These are phyloP conservation scores for Tuctoria greenei DNA, from an alignment of 176 grass and related monocot genomes.

Conservation along the genomic window DNA sequence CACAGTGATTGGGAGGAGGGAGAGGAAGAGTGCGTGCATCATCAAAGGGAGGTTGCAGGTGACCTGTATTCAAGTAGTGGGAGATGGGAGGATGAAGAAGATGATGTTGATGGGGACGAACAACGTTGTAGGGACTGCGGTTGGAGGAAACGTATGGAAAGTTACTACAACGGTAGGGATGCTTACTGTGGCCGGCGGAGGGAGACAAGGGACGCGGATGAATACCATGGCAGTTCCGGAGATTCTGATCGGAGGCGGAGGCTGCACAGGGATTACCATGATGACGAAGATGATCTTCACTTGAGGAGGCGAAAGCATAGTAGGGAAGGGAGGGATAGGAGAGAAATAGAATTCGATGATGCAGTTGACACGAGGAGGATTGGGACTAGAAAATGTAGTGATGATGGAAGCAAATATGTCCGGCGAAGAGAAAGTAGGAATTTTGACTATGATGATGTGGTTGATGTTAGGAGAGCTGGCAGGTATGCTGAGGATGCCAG, in stretches of 20 bases:
- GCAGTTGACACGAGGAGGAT: background rate
- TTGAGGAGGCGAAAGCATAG: conserved; percentile 26
- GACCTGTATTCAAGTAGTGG: background rate
- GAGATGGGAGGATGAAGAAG: conserved; percentile 38
- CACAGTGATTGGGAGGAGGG: conserved; percentile 23
- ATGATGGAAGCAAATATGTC: conserved; percentile 37
- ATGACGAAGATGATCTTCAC: conserved; percentile 44
- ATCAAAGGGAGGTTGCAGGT: conserved; percentile 18
- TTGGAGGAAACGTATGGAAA: conserved; percentile 29
- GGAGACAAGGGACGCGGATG: conserved; percentile 40
- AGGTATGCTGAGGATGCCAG: conserved; percentile 27
- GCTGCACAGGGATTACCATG: conserved; percentile 39
- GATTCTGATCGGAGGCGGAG: conserved; percentile 39
- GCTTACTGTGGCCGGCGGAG: conserved; percentile 5
- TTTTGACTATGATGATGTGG: conserved; percentile 34
- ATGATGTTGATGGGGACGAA: background rate
- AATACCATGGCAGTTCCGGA: conserved; percentile 9
- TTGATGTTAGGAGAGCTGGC: conserved; percentile 29
- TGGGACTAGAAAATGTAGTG: conserved; percentile 28
- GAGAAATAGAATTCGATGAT: conserved; percentile 19
- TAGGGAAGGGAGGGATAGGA: conserved; percentile 26
- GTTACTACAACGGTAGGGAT: conserved; percentile 36
- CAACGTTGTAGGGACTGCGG: conserved; percentile 34
- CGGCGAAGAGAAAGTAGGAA: conserved; percentile 28
- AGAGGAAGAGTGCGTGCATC: conserved; percentile 12